Evolutionary conservation across 1,284 basidiomycete genomes (phyloP).

Genomic region (Mycena citricolor): DNA sequence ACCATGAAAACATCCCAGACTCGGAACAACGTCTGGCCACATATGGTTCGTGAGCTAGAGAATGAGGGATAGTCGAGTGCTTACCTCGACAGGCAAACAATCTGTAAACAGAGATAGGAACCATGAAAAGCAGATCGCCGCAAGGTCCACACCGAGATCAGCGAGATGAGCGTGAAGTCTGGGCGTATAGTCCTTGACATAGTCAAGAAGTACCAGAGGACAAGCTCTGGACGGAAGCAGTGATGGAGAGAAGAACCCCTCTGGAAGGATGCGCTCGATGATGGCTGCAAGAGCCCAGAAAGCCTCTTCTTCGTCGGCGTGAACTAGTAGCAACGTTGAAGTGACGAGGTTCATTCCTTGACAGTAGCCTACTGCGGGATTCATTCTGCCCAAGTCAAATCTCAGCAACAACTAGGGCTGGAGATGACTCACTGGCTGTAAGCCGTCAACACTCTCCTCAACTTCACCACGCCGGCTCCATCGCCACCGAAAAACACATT

Average conservation of each 20-base stretch:
- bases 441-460: slow-evolving; percentile 85
- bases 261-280: slow-evolving; percentile 81
- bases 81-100: slow-evolving; percentile 91
- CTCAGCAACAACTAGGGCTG: slow-evolving; percentile 9
- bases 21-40: slow-evolving; percentile 75
- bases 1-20: slow-evolving; percentile 97
- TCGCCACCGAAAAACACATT: slow-evolving; percentile 97
- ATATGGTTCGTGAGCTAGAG: slow-evolving; percentile 7
- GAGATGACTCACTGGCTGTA: slow-evolving; percentile 76
- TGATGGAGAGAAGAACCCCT: slow-evolving; percentile 82
- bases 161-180: slow-evolving; percentile 75
- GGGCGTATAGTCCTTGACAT: slow-evolving; percentile 78
- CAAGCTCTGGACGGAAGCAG: slow-evolving; percentile 90
- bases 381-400: slow-evolving; percentile 52
- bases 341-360: slow-evolving; percentile 96
- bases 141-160: slow-evolving; percentile 84
- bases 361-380: slow-evolving; percentile 84
- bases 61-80: slow-evolving; percentile 25
- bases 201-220: slow-evolving; percentile 87
- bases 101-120: slow-evolving; percentile 96
- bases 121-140: slow-evolving; percentile 97
- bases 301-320: slow-evolving; percentile 94
- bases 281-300: slow-evolving; percentile 95
- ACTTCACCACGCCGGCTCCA: slow-evolving; percentile 89
- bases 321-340: slow-evolving; percentile 89